Conservation (phyloP, 208 protist genomes). For the Leishmania braziliensis region DNA sequence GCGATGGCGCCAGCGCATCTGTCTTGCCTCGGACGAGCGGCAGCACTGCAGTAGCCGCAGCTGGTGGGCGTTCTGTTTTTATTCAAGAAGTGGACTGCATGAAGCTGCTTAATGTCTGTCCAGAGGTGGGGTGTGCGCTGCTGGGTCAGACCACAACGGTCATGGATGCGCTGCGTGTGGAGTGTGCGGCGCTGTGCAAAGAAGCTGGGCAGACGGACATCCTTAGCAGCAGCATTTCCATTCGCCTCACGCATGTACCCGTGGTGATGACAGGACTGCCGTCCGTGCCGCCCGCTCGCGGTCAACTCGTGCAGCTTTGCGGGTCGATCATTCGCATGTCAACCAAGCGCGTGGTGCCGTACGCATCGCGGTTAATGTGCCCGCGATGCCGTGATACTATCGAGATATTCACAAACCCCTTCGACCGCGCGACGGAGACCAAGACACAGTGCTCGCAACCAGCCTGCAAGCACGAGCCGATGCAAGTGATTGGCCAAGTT, state of each 20-base stretch:
- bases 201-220: conserved; percentile 47
- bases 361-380: conserved; percentile 71
- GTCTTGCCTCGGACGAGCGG: not conserved
- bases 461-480: conserved; percentile 66
- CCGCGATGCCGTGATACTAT: conserved; percentile 52
- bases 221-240: conserved; percentile 49
- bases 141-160: conserved; percentile 52
- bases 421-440: conserved; percentile 61
- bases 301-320: conserved; percentile 74
- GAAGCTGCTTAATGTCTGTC: conserved; percentile 57
- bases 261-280: conserved; percentile 49
- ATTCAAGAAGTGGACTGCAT: conserved; percentile 83
- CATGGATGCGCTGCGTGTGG: conserved; percentile 44
- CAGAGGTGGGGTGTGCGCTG: conserved; percentile 43
- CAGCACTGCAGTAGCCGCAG: not conserved
- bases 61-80: conserved; percentile 45
- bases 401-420: conserved; percentile 60
- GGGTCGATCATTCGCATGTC: conserved; percentile 87
- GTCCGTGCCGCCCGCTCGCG: conserved; percentile 57
- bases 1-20: not conserved
- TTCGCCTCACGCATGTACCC: conserved; percentile 75
- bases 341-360: conserved; percentile 77
- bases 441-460: conserved; percentile 48
- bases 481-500: conserved; percentile 71
- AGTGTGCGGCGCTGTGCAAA: conserved; percentile 58